Evolutionary conservation across 1,284 basidiomycete species (phyloP), one percentile per base, ranked within the genome.

Genomic region (Ceratobasidium theobromae): DNA sequence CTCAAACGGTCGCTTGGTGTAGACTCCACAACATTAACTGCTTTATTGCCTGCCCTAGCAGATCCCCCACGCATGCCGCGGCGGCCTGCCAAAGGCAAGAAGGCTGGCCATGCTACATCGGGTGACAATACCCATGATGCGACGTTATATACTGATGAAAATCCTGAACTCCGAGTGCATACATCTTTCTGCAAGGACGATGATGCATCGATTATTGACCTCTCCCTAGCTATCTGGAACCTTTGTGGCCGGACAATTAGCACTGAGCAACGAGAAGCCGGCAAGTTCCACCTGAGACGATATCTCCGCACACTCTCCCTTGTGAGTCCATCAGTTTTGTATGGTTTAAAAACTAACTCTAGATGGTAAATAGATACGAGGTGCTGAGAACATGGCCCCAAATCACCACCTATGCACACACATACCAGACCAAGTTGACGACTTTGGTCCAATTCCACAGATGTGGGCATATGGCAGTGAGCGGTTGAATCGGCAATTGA

Each of bases 381-480:
- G 55, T 23, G 38, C 43, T 21, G 55, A 58, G 30, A 58, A 58
- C 21, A 45, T 58, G 40, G 55, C 55, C 27, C 41, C 41, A 14
- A 58, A 58, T 21, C 55, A 58, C 23, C 55, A 58, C 21, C 23
- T 58, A 21, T 45, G 30, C 14, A 46, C 43, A 14, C 55, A 58
- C 28, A 58, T 46, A 14, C 40, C 41, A 5, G 55, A 58, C 32
- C 55, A 58, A 23, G 11, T 45, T 32, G 16, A 41, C 21, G 55
- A 58, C 33, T 58, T 46, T 28, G 55, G 55, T 21, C 55, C 55
- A 18, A 9, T 27, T 16, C 41, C 55, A n/a, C 40, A 58, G 27
- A 45, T 18, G n/a, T 58, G 55, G 55, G 55, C 55, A 9, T 58
- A 45, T 46, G 55, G 55, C 12, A 58, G 55, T 41, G 55, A 58